These are phyloP conservation scores for Tieghemiomyces parasiticus DNA, from an alignment of 192 early-diverging fungal genomes.

Conservation along the genomic window DNA sequence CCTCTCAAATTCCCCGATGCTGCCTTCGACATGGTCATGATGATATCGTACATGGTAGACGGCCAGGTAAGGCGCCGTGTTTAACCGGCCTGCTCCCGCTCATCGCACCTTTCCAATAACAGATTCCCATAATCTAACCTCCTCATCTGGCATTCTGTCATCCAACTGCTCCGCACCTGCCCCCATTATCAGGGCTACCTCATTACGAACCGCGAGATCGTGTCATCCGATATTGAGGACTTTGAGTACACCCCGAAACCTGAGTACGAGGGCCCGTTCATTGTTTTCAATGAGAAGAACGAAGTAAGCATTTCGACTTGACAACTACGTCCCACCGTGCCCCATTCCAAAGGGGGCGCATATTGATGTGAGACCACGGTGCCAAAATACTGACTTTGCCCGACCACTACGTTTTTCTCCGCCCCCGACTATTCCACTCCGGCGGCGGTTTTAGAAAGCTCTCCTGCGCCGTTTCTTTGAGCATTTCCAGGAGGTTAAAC, in stretches of 20 bases:
- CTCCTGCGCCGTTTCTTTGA: constrained; percentile 79
- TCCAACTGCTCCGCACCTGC: too few relatives aligned
- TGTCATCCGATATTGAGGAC: constrained; percentile 89
- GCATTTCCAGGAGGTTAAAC: constrained; percentile 68
- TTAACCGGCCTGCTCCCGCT: too few relatives aligned
- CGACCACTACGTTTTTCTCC: too few relatives aligned
- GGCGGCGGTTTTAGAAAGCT: too few relatives aligned
- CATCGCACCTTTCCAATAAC: not conserved
- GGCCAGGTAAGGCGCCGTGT: constrained; percentile 48
- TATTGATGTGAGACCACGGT: too few relatives aligned
- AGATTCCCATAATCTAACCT: not conserved
- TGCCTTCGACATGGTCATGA: constrained; percentile 84
- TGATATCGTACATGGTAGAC: constrained; percentile 99
- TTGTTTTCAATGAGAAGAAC: constrained; percentile 86
- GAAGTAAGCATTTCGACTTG: too few relatives aligned
- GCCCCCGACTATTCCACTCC: too few relatives aligned
- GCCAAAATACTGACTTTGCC: too few relatives aligned
- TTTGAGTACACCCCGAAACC: constrained; percentile 97
- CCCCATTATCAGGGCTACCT: constrained; percentile 95
- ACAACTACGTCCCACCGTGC: too few relatives aligned
- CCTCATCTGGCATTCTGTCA: too few relatives aligned
- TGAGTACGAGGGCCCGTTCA: constrained; percentile 89
- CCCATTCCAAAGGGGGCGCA: too few relatives aligned
- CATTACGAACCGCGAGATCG: constrained; percentile 94
- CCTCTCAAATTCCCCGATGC: constrained; percentile 97